Evolutionary conservation across 768 basidiomycete genomes (phyloP).

Genomic region (Inosperma sp.): DNA sequence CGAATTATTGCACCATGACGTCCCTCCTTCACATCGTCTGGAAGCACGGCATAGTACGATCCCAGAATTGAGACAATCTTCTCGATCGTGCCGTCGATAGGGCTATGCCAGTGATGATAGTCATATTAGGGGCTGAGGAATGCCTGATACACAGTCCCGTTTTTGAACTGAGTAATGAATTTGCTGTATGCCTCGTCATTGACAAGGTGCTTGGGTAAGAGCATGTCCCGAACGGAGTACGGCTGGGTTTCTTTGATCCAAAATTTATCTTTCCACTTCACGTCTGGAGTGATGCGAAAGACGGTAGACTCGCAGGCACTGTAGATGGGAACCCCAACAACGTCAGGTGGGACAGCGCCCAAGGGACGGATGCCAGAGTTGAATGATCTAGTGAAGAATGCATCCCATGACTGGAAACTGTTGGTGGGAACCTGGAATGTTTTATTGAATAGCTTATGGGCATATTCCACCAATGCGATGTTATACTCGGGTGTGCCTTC

Average conservation of each 20-base stretch:
- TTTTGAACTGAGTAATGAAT: conserved; percentile 40
- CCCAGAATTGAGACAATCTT: neutral
- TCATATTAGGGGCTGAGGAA: conserved; percentile 47
- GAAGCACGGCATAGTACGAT: neutral
- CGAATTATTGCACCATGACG: neutral
- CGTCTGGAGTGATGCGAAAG: conserved; percentile 14
- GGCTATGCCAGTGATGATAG: conserved; percentile 60
- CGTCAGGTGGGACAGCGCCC: too few species aligned
- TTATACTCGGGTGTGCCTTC: too few species aligned
- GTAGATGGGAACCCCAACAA: too few species aligned
- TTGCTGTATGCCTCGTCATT: conserved; percentile 32
- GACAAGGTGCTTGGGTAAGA: conserved; percentile 48
- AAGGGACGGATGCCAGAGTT: too few species aligned
- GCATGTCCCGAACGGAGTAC: too few species aligned
- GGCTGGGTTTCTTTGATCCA: conserved; percentile 56
- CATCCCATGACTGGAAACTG: too few species aligned
- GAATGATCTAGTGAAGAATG: too few species aligned
- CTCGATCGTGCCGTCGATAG: conserved; percentile 35
- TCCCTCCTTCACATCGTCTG: neutral
- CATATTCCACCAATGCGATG: too few species aligned
- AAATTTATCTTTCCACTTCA: conserved; percentile 40
- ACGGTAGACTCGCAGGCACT: neutral
- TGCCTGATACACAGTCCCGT: conserved; percentile 48
- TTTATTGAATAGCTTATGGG: too few species aligned
- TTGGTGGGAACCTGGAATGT: too few species aligned